A percentile compares a stretch with the other conserved stretches of the same genome.
These are phyloP conservation scores for Artomyces pyxidatus DNA, from an alignment of 768 basidiomycete species.

Conservation along the genomic window DNA sequence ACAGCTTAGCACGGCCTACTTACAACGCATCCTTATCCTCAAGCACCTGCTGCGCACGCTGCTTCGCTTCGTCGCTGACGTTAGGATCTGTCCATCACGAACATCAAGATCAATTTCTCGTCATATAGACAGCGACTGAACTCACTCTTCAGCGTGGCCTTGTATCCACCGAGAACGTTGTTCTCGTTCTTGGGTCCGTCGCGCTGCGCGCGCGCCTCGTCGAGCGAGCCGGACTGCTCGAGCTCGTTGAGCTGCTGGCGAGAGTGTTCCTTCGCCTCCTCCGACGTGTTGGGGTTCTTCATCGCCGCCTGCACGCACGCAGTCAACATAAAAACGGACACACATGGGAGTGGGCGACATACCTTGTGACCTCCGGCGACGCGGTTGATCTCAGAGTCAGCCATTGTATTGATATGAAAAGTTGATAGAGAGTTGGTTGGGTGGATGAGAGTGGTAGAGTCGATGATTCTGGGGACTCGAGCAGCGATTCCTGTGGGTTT, in stretches of 20 bases:
- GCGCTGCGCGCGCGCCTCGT: background rate
- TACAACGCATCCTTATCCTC: constrained; percentile 18
- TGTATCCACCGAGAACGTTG: constrained; percentile 21
- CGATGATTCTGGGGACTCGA: too few species aligned
- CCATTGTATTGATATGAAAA: too few species aligned
- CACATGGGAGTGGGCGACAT: background rate
- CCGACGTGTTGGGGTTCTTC: constrained; percentile 24
- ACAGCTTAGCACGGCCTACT: too few species aligned
- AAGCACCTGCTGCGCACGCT: constrained; percentile 18
- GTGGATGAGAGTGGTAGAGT: too few species aligned
- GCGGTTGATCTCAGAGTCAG: too few species aligned
- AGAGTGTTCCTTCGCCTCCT: constrained; percentile 25
- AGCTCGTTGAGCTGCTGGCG: constrained; percentile 19
- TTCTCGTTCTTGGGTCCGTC: constrained; percentile 14
- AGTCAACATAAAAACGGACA: background rate
- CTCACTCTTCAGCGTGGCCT: constrained; percentile 22
- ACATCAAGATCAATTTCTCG: background rate
- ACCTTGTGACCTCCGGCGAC: constrained; percentile 6
- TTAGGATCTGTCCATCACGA: constrained; percentile 22
- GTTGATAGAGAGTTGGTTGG: too few species aligned
- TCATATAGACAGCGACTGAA: background rate
- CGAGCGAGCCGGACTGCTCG: constrained; percentile 8
- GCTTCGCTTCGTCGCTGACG: constrained; percentile 20
- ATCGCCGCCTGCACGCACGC: constrained; percentile 18
- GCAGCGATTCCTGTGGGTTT: too few species aligned